phyloP scores from a whole-genome alignment of 2,329 filamentous ascomycete species.

The Biscogniauxia mediterranea region DNA sequence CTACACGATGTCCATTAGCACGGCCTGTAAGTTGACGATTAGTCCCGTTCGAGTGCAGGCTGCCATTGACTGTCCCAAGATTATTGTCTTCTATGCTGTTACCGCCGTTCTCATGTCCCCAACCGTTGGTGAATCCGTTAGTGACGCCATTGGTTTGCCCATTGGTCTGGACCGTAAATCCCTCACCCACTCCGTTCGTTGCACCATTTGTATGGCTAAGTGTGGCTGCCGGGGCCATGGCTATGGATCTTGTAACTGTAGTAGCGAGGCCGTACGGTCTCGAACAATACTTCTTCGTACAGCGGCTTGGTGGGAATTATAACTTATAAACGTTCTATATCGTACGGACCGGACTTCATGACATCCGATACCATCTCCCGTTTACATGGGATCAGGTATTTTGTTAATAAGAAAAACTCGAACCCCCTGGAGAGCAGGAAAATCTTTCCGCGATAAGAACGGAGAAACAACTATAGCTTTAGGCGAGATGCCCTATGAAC shows the following conservation, averaged over 20 bases:
- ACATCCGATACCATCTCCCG: neutral
- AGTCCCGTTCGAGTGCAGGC: slow-evolving; percentile 11
- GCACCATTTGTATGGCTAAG: slow-evolving; percentile 22
- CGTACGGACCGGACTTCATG: neutral
- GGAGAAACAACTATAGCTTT: slow-evolving; percentile 26
- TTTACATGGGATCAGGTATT: neutral
- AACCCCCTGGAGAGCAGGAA: slow-evolving; percentile 27
- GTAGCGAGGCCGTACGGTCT: slow-evolving; percentile 17
- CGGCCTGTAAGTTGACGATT: slow-evolving; percentile 8
- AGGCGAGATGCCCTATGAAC: slow-evolving; percentile 20
- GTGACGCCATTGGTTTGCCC: slow-evolving; percentile 25
- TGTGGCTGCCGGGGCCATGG: slow-evolving; percentile 32
- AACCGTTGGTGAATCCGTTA: slow-evolving; percentile 19
- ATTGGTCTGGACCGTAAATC: slow-evolving; percentile 29
- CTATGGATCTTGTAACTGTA: slow-evolving; percentile 22
- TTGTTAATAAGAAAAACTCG: neutral
- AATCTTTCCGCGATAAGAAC: slow-evolving; percentile 33
- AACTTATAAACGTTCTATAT: slow-evolving; percentile 24
- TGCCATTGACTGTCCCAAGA: slow-evolving; percentile 1
- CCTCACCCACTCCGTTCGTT: slow-evolving; percentile 24
- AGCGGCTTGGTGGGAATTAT: slow-evolving; percentile 18
- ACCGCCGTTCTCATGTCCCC: slow-evolving; percentile 11
- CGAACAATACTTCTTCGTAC: slow-evolving; percentile 8
- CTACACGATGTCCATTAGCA: slow-evolving; percentile 12
- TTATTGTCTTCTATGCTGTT: slow-evolving; percentile 10